Evolutionary conservation across 306 rosid genomes (phyloP), one percentile per base, ranked within the genome.

Genomic region (Fragaria nilgerrensis): DNA sequence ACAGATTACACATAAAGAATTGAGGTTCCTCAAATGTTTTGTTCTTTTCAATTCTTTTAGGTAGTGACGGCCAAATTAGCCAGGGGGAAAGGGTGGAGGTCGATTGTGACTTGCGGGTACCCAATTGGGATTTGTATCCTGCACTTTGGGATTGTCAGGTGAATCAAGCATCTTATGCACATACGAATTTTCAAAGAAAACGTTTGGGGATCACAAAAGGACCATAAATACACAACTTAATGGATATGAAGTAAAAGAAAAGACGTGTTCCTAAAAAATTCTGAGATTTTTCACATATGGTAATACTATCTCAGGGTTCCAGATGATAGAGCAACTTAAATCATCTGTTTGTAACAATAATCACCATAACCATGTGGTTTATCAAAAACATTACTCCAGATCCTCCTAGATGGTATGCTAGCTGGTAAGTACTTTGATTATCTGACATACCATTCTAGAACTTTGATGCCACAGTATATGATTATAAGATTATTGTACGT

Each of bases 291-390:
- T 58, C 32, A 58, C 64, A 58, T 23, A 23, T 1, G 11, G 64
- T 53, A 58, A 58, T 58, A 11, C 34, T 11, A 58, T 58, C 34
- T 22, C 16, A 27, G 72, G 65, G 43, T 52, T 52, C 22, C 5
- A 25, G 23, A 63, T 20, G 39, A 37, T 41, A 49, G 43, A 45
- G 61, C 65, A 70, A 20, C 41, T 44, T 63, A 4, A 17, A 61
- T 69, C 43, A 61, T 78, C 76, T 48, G 19, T 55, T 55, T 6
- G 2, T 72, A 43, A 37, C 36, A 19, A 63, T 27, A 75, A 27
- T 10, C 70, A n/a, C 59, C 17, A 29, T 16, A 39, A 39, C 36
- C 67, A 17, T 17, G 67, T 10, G 32, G 25, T 22, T 32, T 50
- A n/a, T 20, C 66, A 22, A 0, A 9, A 61, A 41, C 10, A 37